Evolutionary conservation across 108 stramenopile species (phyloP), one percentile per base, ranked within the genome.

Genomic region (Pseudonitzschia delicatissima): DNA sequence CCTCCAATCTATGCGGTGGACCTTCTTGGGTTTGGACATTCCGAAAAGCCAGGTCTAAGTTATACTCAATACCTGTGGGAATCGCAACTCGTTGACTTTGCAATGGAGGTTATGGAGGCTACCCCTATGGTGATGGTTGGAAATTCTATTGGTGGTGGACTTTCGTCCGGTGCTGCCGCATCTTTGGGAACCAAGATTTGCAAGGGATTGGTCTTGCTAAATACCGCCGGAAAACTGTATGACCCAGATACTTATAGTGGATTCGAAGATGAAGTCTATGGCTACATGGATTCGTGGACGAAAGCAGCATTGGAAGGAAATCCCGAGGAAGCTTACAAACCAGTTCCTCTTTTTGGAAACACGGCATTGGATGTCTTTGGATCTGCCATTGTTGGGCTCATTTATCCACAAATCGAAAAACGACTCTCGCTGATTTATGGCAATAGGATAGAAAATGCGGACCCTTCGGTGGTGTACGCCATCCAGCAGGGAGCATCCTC

Each of bases 61-160:
- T 90, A 90, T 50, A 83, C 86, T 11, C 82, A 81, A 9, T 77
- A 76, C 52, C 53, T 90, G 0, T 90, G 88, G 88, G 73, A 77
- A 57, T 69, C 72, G 55, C 82, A 83, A 34, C 67, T 82, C 0
- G 36, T 76, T 23, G 77, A 69, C n/a, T 90, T 90, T 67, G 73
- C 81, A 0, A 69, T 71, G 28, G 77, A 84, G 39, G 53, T 55
- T 27, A 55, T 55, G 53, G 45, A 65, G 51, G 70, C 65, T 18
- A 49, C 44, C 34, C 57, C 12, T 80, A 77, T 58, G 61, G 67
- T 29, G 50, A 85, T 55, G 88, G 84, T 33, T 31, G 53, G 53
- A 3, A 55, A 55, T 27, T 55, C 53, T 0, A 55, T 55, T 4
- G 53, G 53, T 33, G 53, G 53, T n/a, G 53, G 53, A 12, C 53